Base-by-base conservation (phyloP, 306 rosid genomes). In the Cucurbita maxima region DNA sequence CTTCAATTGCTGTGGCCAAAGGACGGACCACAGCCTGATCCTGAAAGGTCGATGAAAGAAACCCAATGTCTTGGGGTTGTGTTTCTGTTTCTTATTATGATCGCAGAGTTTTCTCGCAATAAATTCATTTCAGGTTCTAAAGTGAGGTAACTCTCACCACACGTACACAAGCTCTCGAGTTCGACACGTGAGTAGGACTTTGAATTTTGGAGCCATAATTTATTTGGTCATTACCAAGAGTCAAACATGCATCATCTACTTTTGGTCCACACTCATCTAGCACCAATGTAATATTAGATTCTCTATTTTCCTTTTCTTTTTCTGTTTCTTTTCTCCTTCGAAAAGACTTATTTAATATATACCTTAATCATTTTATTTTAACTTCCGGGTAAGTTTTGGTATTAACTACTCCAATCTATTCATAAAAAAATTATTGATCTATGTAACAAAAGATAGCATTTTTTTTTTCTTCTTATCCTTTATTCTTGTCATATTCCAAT, bases 21-120 rank as follows among this genome's bases (percentile, higher is more conserved):
- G 34, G 44, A 20, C 10, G 72, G 72, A 67, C 72, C 72, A 20
- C 72, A 10, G 16, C 3, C 15, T 10, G 72, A 67, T 44, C 18
- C 20, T 67, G 72, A 67, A 43, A 67, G 30, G 16, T 44, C 55
- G 1, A 66, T 0, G n/a, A 13, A 20, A 66, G n/a, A 13, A 20
- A 66, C 10, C 11, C 18, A 44, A 5, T 12, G 34, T 18, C 10
- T 57, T n/a, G 10, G 25, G 50, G 16, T 60, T 11, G 62, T 45
- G 43, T 37, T 30, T 30, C 3, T 30, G 34, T 30, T 30, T 30
- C 34, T 30, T 37, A 53, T 40, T 50, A 30, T 61, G 77, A 55
- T 30, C 12, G 30, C 68, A 58, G 19, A 19, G 76, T 62, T 77
- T 83, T 74, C 3, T 30, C 83, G 55, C 55, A 44, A 62, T 57